phyloP scores from a whole-genome alignment of 2,329 filamentous ascomycete genomes.

The Tolypocladium sp. region DNA sequence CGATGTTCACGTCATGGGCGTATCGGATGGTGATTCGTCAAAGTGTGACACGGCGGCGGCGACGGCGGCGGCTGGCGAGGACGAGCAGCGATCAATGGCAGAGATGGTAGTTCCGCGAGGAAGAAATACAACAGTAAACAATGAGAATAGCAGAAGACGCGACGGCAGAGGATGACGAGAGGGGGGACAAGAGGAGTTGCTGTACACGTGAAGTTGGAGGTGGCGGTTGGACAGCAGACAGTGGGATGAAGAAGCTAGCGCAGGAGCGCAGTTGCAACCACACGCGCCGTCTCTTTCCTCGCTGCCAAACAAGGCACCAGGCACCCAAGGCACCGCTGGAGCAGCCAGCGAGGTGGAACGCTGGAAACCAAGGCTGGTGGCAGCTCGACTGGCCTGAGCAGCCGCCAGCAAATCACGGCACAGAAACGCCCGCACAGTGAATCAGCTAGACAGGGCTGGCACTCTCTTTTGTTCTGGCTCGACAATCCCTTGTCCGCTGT shows the following conservation, averaged over 20 bases:
- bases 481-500: neutral
- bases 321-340: neutral
- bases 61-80: neutral
- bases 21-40: neutral
- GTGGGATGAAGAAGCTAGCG: neutral
- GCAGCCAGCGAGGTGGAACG: neutral
- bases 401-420: neutral
- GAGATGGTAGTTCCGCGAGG: neutral
- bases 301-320: neutral
- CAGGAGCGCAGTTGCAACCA: neutral
- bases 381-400: neutral
- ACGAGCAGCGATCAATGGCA: neutral
- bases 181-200: neutral
- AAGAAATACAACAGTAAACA: neutral
- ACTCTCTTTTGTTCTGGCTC: neutral
- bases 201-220: neutral
- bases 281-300: neutral
- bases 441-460: neutral
- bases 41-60: neutral
- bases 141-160: neutral
- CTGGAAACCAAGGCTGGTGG: neutral
- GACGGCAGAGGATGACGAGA: neutral
- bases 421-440: neutral
- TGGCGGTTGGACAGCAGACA: neutral
- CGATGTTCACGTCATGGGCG: conserved; percentile 4